These are phyloP conservation scores for Withania somnifera DNA, from an alignment of 305 asterid species.

Conservation along the genomic window DNA sequence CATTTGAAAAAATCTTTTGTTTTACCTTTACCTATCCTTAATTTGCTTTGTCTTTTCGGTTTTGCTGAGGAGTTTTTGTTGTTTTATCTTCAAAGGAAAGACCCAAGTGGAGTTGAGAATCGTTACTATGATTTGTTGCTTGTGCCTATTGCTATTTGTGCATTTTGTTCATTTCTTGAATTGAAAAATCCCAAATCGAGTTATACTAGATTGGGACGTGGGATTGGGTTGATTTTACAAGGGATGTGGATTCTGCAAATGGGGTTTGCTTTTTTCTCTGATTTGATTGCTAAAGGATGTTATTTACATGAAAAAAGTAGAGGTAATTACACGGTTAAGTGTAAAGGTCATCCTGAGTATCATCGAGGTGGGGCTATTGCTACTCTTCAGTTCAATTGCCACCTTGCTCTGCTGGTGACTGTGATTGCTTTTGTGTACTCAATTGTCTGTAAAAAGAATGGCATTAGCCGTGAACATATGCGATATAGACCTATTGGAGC, in stretches of 20 bases:
- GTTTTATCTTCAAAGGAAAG: constrained; percentile 68
- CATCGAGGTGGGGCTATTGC: constrained; percentile 94
- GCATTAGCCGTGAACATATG: constrained; percentile 28
- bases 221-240: constrained; percentile 60
- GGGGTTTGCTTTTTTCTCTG: constrained; percentile 85
- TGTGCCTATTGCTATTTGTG: constrained; percentile 60
- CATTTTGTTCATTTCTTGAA: constrained; percentile 63
- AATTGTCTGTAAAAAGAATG: constrained; percentile 39
- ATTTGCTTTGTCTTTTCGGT: constrained; percentile 56
- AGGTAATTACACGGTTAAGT: constrained; percentile 72
- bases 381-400: constrained; percentile 75
- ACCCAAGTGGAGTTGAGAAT: constrained; percentile 81
- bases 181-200: constrained; percentile 40
- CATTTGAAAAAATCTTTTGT: constrained; percentile 19
- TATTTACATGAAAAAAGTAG: constrained; percentile 62
- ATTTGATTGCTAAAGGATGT: constrained; percentile 57
- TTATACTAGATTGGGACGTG: constrained; percentile 57
- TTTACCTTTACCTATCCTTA: constrained; percentile 38
- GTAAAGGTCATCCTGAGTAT: constrained; percentile 80
- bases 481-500: constrained; percentile 62
- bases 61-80: constrained; percentile 65
- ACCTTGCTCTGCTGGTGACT: constrained; percentile 65
- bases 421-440: constrained; percentile 37
- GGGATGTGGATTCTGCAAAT: constrained; percentile 90
- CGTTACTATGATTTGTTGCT: constrained; percentile 66